Evolutionary conservation across 805 yeast species (phyloP).

Genomic region (Scheffersomyces ergatensis): DNA sequence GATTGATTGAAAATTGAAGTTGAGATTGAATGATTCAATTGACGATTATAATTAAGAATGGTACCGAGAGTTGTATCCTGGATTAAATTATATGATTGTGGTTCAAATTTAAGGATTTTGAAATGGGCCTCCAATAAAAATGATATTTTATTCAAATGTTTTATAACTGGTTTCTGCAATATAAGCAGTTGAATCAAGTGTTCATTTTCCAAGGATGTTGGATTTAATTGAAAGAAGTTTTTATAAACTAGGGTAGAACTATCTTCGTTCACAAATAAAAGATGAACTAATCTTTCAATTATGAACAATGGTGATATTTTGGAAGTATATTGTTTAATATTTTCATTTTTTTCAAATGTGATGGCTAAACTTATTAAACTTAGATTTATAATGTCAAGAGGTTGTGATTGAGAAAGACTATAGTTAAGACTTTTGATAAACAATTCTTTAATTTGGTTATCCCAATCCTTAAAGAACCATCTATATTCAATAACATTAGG

Average conservation of each 20-base stretch:
- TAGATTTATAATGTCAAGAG: slow-evolving; percentile 23
- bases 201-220: slow-evolving; percentile 10
- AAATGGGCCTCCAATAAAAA: slow-evolving; percentile 40
- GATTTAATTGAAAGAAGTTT: slow-evolving; percentile 12
- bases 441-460: slow-evolving; percentile 21
- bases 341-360: slow-evolving; percentile 21
- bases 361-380: slow-evolving; percentile 35
- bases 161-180: slow-evolving; percentile 39
- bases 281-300: slow-evolving; percentile 12
- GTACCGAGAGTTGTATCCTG: slow-evolving; percentile 14
- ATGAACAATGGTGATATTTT: slow-evolving; percentile 15
- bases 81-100: slow-evolving; percentile 15
- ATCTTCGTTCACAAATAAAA: slow-evolving; percentile 16
- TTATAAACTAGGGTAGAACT: slow-evolving; percentile 12
- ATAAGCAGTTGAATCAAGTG: slow-evolving; percentile 9
- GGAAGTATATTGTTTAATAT: slow-evolving; percentile 9
- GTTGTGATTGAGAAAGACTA: slow-evolving; percentile 19
- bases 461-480: slow-evolving; percentile 37
- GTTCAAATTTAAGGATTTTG: slow-evolving; percentile 10
- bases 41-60: slow-evolving; percentile 28
- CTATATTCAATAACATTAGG: slow-evolving; percentile 21
- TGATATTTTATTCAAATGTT: slow-evolving; percentile 49
- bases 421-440: slow-evolving; percentile 24
- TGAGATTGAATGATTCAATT: slow-evolving; percentile 12
- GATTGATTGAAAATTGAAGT: slow-evolving; percentile 12